Evolutionary conservation across 139 green algal genomes (phyloP).

Genomic region (Auxenochlorella pyrenoidosa): DNA sequence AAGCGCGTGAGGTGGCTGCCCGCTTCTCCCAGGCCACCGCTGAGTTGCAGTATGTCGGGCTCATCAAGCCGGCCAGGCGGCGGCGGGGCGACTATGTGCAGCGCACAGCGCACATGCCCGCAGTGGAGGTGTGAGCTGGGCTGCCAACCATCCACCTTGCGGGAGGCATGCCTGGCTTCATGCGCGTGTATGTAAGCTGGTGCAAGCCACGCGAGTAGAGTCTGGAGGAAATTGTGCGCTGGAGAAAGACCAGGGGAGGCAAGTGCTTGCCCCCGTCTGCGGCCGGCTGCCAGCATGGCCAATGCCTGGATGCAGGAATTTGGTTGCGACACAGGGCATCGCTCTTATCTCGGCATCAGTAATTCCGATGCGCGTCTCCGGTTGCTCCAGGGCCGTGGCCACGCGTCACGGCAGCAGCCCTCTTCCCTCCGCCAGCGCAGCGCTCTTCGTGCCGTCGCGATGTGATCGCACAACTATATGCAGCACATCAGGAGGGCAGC

Average conservation of each 20-base stretch:
- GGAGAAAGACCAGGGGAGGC: no score
- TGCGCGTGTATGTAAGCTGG: no score
- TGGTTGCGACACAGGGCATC: neutral
- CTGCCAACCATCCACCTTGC: no score
- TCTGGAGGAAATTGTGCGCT: no score
- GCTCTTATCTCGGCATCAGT: neutral
- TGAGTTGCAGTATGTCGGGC: slow-evolving; percentile 61
- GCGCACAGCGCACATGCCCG: slow-evolving; percentile 47
- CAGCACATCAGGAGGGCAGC: neutral
- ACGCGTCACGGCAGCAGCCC: neutral
- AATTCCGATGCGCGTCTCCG: neutral
- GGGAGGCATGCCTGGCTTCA: no score
- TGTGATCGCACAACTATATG: neutral
- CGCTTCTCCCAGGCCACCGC: slow-evolving; percentile 55
- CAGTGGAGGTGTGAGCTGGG: neutral
- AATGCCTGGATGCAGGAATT: no score
- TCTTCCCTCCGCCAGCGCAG: neutral
- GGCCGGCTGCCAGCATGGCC: no score
- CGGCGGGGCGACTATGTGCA: slow-evolving; percentile 53
- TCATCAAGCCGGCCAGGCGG: slow-evolving; percentile 48
- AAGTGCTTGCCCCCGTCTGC: neutral
- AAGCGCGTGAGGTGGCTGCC: slow-evolving; percentile 37
- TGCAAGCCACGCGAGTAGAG: no score
- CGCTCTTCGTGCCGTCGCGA: neutral
- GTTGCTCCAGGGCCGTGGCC: neutral